Evolutionary conservation across 805 yeast genomes (phyloP).

Genomic region (Zygosaccharomyces gambellarensis): DNA sequence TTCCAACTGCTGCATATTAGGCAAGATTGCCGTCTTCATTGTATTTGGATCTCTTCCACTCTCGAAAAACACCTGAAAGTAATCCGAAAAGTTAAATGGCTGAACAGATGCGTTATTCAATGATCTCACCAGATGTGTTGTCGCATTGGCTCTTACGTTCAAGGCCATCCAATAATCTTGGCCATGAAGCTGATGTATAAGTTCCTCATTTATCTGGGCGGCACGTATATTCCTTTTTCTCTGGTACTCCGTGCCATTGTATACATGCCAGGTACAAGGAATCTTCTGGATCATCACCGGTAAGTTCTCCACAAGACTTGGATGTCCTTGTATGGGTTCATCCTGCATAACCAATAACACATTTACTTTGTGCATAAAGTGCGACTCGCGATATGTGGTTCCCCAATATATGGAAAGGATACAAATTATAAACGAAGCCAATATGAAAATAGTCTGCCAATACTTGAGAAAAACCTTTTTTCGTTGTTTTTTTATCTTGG

Average conservation of each 20-base stretch:
- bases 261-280: constrained; percentile 32
- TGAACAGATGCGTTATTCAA: constrained; percentile 18
- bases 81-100: constrained; percentile 20
- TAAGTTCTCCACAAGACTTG: constrained; percentile 13
- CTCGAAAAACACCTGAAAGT: constrained; percentile 46
- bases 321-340: constrained; percentile 13
- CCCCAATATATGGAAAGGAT: constrained; percentile 38
- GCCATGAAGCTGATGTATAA: constrained; percentile 44
- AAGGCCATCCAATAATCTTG: constrained; percentile 62
- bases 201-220: constrained; percentile 34
- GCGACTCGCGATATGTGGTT: constrained; percentile 30
- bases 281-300: constrained; percentile 15
- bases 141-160: constrained; percentile 47
- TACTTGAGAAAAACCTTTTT: constrained; percentile 11
- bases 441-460: constrained; percentile 13
- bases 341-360: constrained; percentile 36
- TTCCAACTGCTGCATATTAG: constrained; percentile 40
- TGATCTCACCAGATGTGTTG: constrained; percentile 29
- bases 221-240: constrained; percentile 19
- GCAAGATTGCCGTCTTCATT: constrained; percentile 43
- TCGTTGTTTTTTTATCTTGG: constrained; percentile 14
- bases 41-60: constrained; percentile 59
- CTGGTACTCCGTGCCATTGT: constrained; percentile 25
- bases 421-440: constrained; percentile 22
- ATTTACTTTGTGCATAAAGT: constrained; percentile 23